phyloP scores from a whole-genome alignment of 2,329 filamentous ascomycete genomes.

The Botryosphaeria dothidea region DNA sequence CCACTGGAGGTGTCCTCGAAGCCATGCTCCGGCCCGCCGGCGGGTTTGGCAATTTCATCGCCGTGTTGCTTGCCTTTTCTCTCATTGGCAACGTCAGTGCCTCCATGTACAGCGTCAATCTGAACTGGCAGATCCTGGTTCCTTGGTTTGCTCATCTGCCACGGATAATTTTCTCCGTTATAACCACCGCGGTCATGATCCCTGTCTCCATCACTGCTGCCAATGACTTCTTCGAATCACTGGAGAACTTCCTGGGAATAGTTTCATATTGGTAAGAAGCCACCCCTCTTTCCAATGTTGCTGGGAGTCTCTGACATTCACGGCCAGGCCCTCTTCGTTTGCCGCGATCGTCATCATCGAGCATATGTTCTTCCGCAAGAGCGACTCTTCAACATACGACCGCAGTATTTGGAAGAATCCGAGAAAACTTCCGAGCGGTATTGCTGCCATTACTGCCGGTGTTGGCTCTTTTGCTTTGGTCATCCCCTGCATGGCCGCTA shows the following conservation, averaged over 20 bases:
- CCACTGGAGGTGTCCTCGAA: constrained; percentile 60
- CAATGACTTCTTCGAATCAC: constrained; percentile 57
- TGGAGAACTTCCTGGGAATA: constrained; percentile 43
- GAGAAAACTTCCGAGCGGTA: constrained; percentile 41
- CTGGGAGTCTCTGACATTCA: neutral
- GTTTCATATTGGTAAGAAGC: constrained; percentile 35
- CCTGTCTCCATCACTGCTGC: constrained; percentile 59
- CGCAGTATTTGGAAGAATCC: constrained; percentile 41
- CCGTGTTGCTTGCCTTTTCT: constrained; percentile 55
- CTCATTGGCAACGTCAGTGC: constrained; percentile 61
- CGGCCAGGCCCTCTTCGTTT: constrained; percentile 28
- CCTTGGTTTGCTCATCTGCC: neutral
- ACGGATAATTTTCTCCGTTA: constrained; percentile 38
- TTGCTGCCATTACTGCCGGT: constrained; percentile 42
- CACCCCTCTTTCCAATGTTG: too few relatives aligned
- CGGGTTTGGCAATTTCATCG: constrained; percentile 63
- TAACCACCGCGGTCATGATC: constrained; percentile 61
- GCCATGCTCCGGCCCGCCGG: constrained; percentile 60
- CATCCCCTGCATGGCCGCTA: constrained; percentile 61
- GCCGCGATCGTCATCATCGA: constrained; percentile 36
- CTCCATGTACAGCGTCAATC: constrained; percentile 62
- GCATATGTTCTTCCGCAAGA: constrained; percentile 40
- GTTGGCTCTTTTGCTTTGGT: constrained; percentile 49
- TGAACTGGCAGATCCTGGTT: constrained; percentile 65
- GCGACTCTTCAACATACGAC: constrained; percentile 38